These are phyloP conservation scores for Rhododendron simsii DNA, from an alignment of 148 eudicot species.

Conservation along the genomic window DNA sequence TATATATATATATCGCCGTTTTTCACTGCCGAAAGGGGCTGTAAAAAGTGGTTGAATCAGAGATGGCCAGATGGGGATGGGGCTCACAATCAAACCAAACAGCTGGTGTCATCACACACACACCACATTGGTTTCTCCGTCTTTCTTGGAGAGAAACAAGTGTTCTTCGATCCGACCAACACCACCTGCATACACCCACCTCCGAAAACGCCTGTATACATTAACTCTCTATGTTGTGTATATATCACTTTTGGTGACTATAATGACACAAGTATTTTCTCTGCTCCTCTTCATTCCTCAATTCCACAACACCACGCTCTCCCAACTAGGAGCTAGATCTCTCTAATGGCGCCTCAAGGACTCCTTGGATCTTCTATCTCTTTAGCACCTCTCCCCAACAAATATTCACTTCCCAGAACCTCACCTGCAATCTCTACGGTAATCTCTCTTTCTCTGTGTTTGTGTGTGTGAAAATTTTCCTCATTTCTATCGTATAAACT, in stretches of 20 bases:
- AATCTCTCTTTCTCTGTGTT: constrained; percentile 12
- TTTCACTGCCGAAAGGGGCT: too few relatives aligned
- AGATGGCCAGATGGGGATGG: background rate
- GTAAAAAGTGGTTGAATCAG: background rate
- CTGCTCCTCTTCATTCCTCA: background rate
- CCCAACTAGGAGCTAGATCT: background rate
- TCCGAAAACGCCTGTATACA: background rate
- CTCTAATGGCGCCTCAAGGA: constrained; percentile 33
- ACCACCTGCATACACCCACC: background rate
- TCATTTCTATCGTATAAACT: constrained; percentile 11
- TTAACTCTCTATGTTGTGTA: background rate
- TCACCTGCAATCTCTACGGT: constrained; percentile 27
- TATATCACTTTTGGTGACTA: background rate
- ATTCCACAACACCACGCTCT: background rate
- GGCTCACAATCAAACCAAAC: background rate
- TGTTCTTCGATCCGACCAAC: constrained; percentile 31
- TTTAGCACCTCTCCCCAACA: constrained; percentile 7
- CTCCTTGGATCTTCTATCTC: constrained; percentile 32
- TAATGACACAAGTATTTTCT: background rate
- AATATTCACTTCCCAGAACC: constrained; percentile 12
- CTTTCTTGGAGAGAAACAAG: constrained; percentile 59
- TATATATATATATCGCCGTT: too few relatives aligned
- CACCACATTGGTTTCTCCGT: constrained; percentile 72
- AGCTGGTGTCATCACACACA: background rate
- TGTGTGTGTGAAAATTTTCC: too few relatives aligned